These are phyloP conservation scores for Carex pumila DNA, from an alignment of 176 grass and related monocot genomes.

Conservation along the genomic window DNA sequence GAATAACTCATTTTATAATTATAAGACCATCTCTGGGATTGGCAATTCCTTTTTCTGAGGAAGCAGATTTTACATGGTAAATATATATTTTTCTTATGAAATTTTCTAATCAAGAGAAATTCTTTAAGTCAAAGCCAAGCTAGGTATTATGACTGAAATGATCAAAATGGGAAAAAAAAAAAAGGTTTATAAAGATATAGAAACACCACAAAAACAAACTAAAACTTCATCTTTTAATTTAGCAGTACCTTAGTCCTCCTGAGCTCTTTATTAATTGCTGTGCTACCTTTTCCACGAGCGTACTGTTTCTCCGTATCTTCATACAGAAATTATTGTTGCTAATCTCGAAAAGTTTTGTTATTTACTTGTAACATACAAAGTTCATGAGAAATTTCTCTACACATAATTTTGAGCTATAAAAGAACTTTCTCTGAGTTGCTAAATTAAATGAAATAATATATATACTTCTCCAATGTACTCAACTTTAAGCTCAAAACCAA, in stretches of 20 bases:
- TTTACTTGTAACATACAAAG: background rate
- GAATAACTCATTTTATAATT: background rate
- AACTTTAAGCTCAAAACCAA: background rate
- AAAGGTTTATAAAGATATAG: background rate
- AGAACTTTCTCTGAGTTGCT: too few relatives aligned
- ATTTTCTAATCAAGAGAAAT: background rate
- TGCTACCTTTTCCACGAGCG: background rate
- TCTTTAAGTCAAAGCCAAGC: too few relatives aligned
- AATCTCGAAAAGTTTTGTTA: background rate
- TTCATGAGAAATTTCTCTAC: background rate
- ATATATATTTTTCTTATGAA: background rate
- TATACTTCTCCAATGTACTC: background rate
- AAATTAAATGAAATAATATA: background rate
- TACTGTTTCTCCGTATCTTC: background rate
- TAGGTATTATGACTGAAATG: background rate
- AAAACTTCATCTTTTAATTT: background rate
- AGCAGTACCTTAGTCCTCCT: background rate
- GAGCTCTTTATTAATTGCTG: background rate
- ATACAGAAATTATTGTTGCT: constrained; percentile 5
- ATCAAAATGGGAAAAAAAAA: background rate
- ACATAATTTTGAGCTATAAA: background rate
- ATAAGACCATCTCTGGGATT: background rate
- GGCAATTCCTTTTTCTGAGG: background rate
- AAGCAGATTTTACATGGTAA: background rate
- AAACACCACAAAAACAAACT: background rate